phyloP scores from a whole-genome alignment of 345 rosid genomes.

The Mercurialis annua region DNA sequence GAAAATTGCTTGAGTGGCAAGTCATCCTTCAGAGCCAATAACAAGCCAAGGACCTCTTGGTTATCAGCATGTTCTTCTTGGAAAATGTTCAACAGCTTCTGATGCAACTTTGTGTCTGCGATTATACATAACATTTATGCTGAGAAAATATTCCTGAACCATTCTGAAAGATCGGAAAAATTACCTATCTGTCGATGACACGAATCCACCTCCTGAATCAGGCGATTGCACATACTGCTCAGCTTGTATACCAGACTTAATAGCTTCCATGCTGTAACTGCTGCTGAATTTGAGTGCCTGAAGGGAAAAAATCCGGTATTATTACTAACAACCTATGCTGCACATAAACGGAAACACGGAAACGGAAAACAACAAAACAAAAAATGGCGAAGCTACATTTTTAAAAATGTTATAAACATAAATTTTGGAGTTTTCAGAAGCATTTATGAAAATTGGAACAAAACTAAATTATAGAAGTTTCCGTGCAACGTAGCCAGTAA shows the following conservation, averaged over 20 bases:
- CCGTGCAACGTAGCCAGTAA: no score
- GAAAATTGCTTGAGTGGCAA: slow-evolving; percentile 56
- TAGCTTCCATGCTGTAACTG: slow-evolving; percentile 63
- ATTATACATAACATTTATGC: slow-evolving; percentile 1
- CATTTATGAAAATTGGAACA: no score
- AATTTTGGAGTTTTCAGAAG: no score
- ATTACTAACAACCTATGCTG: no score
- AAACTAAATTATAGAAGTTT: no score
- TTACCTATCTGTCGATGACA: slow-evolving; percentile 58
- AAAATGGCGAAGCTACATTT: no score
- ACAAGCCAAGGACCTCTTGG: slow-evolving; percentile 53
- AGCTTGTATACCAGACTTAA: slow-evolving; percentile 48
- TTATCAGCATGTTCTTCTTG: slow-evolving; percentile 47
- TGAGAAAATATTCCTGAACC: slow-evolving; percentile 6
- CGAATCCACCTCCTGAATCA: slow-evolving; percentile 50
- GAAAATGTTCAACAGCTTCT: slow-evolving; percentile 46
- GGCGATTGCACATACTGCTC: slow-evolving; percentile 36
- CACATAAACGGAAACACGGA: no score
- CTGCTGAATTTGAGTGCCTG: slow-evolving; percentile 38
- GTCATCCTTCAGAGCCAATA: slow-evolving; percentile 52
- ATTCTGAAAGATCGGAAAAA: slow-evolving; percentile 6
- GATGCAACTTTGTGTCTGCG: slow-evolving; percentile 52
- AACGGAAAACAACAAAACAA: no score
- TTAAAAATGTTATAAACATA: no score
- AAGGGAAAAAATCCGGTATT: slow-evolving; percentile 5